phyloP scores from a whole-genome alignment of 139 green algal genomes.

The Nannochloris sp. region DNA sequence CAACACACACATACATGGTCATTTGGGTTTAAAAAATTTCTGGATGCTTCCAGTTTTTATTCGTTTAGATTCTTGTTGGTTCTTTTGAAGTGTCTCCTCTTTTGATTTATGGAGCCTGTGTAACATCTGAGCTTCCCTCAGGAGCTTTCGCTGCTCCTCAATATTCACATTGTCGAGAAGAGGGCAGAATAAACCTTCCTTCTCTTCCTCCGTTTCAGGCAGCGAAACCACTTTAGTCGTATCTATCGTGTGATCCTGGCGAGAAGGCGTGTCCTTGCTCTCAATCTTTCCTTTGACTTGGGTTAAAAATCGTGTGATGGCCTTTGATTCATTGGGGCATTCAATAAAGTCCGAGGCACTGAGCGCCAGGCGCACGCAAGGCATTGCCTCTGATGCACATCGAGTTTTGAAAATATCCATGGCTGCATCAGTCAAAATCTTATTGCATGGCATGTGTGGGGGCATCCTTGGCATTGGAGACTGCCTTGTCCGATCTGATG shows the following conservation, averaged over 20 bases:
- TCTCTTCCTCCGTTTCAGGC: not conserved
- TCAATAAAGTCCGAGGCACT: constrained; percentile 42
- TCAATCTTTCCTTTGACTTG: not conserved
- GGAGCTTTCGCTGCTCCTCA: constrained; percentile 18
- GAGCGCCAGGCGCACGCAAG: constrained; percentile 55
- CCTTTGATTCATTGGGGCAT: constrained; percentile 1
- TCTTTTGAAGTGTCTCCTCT: not conserved
- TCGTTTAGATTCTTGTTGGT: not conserved
- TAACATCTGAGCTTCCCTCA: constrained; percentile 14
- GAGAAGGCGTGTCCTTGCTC: not conserved
- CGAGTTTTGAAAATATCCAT: constrained; percentile 10
- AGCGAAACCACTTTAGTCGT: not conserved
- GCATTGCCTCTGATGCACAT: constrained; percentile 37
- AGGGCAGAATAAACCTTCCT: not conserved
- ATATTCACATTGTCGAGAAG: constrained; percentile 13
- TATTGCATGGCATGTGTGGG: not conserved
- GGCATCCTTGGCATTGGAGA: constrained; percentile 36
- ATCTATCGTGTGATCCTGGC: not conserved
- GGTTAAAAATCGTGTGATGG: constrained; percentile 36
- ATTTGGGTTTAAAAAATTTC: not conserved
- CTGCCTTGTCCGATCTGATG: constrained; percentile 35
- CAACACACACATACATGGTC: too few species aligned
- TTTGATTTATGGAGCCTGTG: not conserved
- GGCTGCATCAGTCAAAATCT: not conserved
- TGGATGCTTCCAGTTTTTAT: not conserved